These are phyloP conservation scores for Narthecium ossifragum DNA, from an alignment of 106 monocot genomes.

Conservation along the genomic window DNA sequence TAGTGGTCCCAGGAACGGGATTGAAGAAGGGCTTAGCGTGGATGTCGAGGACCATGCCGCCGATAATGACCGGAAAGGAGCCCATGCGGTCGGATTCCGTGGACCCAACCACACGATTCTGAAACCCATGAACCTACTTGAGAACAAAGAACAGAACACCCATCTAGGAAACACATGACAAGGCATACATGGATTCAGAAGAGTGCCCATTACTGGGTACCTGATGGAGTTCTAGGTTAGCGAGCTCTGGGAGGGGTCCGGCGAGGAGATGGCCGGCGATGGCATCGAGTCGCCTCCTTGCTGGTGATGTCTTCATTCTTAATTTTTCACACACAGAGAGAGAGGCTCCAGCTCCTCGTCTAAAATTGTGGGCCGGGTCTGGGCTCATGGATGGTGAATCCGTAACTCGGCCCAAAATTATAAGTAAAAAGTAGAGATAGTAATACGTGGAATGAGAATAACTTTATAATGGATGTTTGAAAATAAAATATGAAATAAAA, in stretches of 20 bases:
- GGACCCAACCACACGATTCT: conserved; percentile 16
- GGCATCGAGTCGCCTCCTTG: conserved; percentile 28
- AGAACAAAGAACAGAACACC: neutral
- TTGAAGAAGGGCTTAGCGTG: conserved; percentile 45
- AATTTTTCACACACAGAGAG: too few relatives aligned
- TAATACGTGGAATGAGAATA: too few relatives aligned
- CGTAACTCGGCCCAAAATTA: too few relatives aligned
- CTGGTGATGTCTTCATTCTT: conserved; percentile 11
- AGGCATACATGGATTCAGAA: too few relatives aligned
- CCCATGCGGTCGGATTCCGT: neutral
- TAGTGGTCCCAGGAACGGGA: conserved; percentile 55
- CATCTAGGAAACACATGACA: neutral
- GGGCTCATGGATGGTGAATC: too few relatives aligned
- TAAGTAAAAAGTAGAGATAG: too few relatives aligned
- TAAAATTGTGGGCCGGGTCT: too few relatives aligned
- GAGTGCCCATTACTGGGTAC: too few relatives aligned
- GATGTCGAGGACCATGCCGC: conserved; percentile 86
- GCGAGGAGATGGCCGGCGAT: conserved; percentile 33
- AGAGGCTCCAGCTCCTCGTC: too few relatives aligned
- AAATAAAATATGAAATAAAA: too few relatives aligned
- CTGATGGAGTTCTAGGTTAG: conserved; percentile 5
- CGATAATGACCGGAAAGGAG: conserved; percentile 51
- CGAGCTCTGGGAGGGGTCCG: neutral
- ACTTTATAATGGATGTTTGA: too few relatives aligned
- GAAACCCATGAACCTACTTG: neutral